Evolutionary conservation across 2,329 filamentous ascomycete species (phyloP).

Genomic region (Scedosporium apiospermum): DNA sequence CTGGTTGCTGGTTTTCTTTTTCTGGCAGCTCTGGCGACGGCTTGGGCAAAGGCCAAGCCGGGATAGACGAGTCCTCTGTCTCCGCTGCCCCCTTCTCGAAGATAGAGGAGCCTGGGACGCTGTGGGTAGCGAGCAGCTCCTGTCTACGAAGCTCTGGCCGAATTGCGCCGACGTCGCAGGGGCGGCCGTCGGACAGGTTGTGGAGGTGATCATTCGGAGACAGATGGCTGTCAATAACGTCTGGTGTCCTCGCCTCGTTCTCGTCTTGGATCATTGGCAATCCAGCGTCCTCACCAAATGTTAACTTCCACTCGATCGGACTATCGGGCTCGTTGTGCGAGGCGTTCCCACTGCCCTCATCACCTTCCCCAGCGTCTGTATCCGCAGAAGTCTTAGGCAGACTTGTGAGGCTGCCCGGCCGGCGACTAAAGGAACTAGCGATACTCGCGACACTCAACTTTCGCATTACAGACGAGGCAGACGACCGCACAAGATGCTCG

Average conservation of each 20-base stretch:
- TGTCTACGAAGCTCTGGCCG: background rate
- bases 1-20: constrained; percentile 1
- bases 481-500: constrained; percentile 64
- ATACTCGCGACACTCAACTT: constrained; percentile 80
- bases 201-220: background rate
- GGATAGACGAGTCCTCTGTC: background rate
- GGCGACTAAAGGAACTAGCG: constrained; percentile 64
- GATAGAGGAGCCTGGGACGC: background rate
- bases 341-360: constrained; percentile 7
- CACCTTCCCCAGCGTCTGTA: constrained; percentile 15
- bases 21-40: background rate
- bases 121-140: no score
- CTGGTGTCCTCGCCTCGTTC: constrained; percentile 11
- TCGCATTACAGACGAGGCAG: constrained; percentile 79
- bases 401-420: constrained; percentile 48
- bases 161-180: background rate
- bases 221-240: background rate
- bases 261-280: constrained; percentile 18
- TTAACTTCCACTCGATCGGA: background rate
- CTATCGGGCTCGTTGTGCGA: constrained; percentile 1
- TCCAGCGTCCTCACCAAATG: constrained; percentile 7
- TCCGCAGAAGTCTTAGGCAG: constrained; percentile 18
- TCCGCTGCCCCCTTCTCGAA: background rate
- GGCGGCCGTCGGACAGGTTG: background rate
- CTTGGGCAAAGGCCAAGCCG: background rate